Evolutionary conservation across 139 green algal genomes (phyloP).

Genomic region (Microglena sp.): DNA sequence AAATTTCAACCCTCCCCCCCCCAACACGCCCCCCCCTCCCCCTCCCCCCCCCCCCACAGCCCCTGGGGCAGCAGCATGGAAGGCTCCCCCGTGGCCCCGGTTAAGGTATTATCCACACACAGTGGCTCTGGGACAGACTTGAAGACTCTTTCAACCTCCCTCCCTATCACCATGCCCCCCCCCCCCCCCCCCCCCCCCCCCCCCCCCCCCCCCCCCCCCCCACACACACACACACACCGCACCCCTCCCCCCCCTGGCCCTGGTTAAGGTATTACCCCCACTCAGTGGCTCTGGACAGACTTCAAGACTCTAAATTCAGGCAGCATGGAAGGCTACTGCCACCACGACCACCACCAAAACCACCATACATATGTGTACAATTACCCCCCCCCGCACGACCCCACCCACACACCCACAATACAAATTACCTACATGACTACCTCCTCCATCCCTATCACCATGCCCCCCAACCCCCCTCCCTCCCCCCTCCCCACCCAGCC

Average conservation of each 20-base stretch:
- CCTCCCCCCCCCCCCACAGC: neutral
- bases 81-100: neutral
- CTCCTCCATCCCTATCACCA: neutral
- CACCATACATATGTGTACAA: conserved; percentile 1
- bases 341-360: too few relatives aligned
- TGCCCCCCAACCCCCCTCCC: neutral
- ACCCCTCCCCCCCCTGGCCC: too few relatives aligned
- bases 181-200: neutral
- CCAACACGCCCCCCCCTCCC: neutral
- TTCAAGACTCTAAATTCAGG: too few relatives aligned
- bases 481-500: neutral
- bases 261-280: too few relatives aligned
- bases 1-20: too few relatives aligned
- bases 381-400: neutral
- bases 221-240: conserved; percentile 2
- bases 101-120: neutral
- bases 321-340: too few relatives aligned
- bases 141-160: neutral
- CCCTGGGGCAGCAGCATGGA: too few relatives aligned
- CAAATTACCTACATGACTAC: neutral
- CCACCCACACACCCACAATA: neutral
- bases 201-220: too few relatives aligned
- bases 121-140: too few relatives aligned
- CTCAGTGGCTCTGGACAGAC: too few relatives aligned
- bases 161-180: neutral